Evolutionary conservation across 805 yeast species (phyloP), one percentile per base, ranked within the genome.

Genomic region (Schizosaccharomyces japonicus): DNA sequence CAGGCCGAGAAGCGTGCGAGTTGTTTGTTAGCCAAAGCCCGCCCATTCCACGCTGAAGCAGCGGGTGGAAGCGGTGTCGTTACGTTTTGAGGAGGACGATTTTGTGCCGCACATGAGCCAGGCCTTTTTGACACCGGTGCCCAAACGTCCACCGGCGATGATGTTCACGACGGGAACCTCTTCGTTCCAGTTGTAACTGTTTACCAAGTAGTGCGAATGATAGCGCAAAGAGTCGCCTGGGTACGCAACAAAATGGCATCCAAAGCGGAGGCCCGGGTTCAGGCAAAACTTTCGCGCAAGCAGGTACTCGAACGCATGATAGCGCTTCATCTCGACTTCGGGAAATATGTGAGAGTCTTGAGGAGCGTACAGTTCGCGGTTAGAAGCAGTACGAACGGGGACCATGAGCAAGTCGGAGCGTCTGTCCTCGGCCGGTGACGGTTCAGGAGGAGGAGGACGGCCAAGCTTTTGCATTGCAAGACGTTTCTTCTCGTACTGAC

Each of bases 171-270:
- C 56, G 1, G 71, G 71, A 23, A 79, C 67, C 51, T 71, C 69
- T 45, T 74, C 70, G 31, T 70, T 68, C 52, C 70, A 64, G 25
- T 60, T 62, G 11, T 66, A 53, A 0, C 75, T 66, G 45, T 72
- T 71, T 2, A 81, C 79, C 4, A 81, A 76, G 52, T 76, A 66
- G 60, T 87, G 95, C 2, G 95, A 80, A 61, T 87, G 98, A 56
- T 74, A 90, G 44, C 90, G 61, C 48, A 87, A 64, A 5, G 96
- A 94, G 58, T 87, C 98, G 1, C 95, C 96, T 0, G 95, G 96
- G 53, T 87, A 87, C 1, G 85, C 84, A 49, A 90, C 72, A 56
- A 74, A 84, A 48, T 75, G 75, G 4, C 94, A 92, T 1, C 98
- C 98, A 60, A 85, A 87, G 50, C 94, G 69, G 29, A 84, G 64